Evolutionary conservation across 305 asterid species (phyloP).

Genomic region (Fraxinus greggii): DNA sequence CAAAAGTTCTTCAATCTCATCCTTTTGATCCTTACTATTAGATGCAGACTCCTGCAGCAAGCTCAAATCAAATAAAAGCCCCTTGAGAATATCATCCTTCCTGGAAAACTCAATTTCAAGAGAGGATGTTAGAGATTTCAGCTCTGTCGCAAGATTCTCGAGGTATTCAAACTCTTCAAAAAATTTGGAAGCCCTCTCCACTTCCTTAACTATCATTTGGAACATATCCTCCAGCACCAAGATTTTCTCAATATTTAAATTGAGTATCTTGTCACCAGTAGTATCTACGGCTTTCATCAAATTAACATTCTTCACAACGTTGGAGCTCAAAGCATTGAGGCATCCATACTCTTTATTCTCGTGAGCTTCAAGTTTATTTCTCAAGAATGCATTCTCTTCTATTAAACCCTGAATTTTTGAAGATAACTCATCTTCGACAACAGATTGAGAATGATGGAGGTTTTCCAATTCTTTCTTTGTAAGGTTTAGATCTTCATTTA

Average conservation of each 20-base stretch:
- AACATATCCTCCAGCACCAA: constrained; percentile 37
- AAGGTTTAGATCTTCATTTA: constrained; percentile 47
- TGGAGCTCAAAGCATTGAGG: constrained; percentile 39
- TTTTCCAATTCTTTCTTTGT: constrained; percentile 35
- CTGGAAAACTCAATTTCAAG: constrained; percentile 61
- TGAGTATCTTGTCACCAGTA: constrained; percentile 35
- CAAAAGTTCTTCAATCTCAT: constrained; percentile 53
- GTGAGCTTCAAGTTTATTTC: constrained; percentile 44
- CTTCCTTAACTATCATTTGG: constrained; percentile 42
- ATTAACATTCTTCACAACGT: constrained; percentile 31
- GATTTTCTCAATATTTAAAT: constrained; percentile 37
- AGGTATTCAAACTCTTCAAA: constrained; percentile 51
- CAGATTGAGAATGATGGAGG: constrained; percentile 40
- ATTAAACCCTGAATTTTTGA: constrained; percentile 40
- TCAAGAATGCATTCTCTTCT: constrained; percentile 46
- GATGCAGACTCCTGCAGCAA: constrained; percentile 93
- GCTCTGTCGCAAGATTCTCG: constrained; percentile 56
- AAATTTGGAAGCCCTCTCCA: constrained; percentile 39
- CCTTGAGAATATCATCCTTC: constrained; percentile 84
- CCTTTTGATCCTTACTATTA: constrained; percentile 66
- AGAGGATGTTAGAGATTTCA: constrained; percentile 48
- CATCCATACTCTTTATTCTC: constrained; percentile 35
- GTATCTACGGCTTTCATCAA: constrained; percentile 36
- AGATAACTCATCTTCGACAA: constrained; percentile 35
- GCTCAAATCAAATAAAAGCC: constrained; percentile 77